Base-by-base conservation (phyloP, 768 basidiomycete genomes). In the Phylloporus arenicola region DNA sequence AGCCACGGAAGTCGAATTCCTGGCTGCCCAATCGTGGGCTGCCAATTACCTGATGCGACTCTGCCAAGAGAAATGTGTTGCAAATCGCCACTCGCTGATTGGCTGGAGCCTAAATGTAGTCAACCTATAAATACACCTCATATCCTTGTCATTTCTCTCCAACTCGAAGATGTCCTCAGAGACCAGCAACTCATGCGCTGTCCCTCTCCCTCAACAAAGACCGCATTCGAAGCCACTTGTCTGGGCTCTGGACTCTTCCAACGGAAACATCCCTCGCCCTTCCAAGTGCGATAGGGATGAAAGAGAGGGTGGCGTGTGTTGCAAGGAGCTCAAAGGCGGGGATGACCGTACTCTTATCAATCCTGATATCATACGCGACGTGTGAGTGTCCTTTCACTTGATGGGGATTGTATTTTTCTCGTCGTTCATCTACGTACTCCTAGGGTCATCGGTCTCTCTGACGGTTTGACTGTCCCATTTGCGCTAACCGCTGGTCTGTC, bases 391-490 rank as follows among this genome's bases (percentile, higher is more conserved):
- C 30, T 45, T 35, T 35, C 13, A 24, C 30, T 41, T 33, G 27
- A n/a, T 8, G 16, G 34, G 3, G 12, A 12, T 27, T 16, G 6
- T 7, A 3, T 53, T 12, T 19, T 30, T 19, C 25, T 16, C 6
- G 14, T 56, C 35, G 50, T 4, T 54, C 40, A 54, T 47, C 38
- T 17, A 6, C 19, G 30, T 29, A 46, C 59, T 30, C 38, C 12
- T 61, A 91, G 90, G 43, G 80, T 93, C 42, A 92, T 92, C 53
- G 92, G 92, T n/a, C 81, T 92, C 9, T 88, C 87, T 0, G 91
- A 93, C 59, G 91, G 92, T 7, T 72, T 93, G 44, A 94, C 92
- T 0, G 91, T 95, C 1, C 92, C 92, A 0, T 95, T 95, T 64
- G 92, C 92, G 9, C 72, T 95, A 34, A 82, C 92, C 3, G 92